Evolutionary conservation across 768 basidiomycete genomes (phyloP).

Genomic region (Termitomyces sp.): DNA sequence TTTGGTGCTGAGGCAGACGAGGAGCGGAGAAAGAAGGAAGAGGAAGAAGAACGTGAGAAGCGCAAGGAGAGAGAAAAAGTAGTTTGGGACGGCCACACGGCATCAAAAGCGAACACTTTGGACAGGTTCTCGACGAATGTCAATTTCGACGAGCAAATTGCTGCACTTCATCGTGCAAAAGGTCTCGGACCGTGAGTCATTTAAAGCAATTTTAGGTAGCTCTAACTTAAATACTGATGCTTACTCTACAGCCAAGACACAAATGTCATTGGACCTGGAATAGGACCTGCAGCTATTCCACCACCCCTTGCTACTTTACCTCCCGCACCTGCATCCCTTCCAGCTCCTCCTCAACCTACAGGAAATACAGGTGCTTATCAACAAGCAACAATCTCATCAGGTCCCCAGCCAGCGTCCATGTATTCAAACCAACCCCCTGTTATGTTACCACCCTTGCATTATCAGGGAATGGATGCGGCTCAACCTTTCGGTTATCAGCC

Average conservation of each 20-base stretch:
- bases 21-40: conserved; percentile 79
- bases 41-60: conserved; percentile 76
- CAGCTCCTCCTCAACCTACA: conserved; percentile 57
- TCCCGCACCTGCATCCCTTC: conserved; percentile 66
- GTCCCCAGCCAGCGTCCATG: conserved; percentile 82
- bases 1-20: conserved; percentile 95
- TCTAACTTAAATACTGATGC: background rate
- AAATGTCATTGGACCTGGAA: conserved; percentile 82
- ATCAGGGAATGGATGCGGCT: conserved; percentile 69
- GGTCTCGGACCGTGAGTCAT: conserved; percentile 77
- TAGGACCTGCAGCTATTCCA: conserved; percentile 74
- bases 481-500: conserved; percentile 81
- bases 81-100: conserved; percentile 98
- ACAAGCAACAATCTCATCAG: conserved; percentile 86
- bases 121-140: conserved; percentile 92
- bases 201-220: background rate
- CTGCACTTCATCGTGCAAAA: conserved; percentile 90
- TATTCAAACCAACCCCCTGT: conserved; percentile 55
- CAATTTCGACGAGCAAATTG: conserved; percentile 97
- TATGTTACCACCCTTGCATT: conserved; percentile 82
- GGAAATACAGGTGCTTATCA: conserved; percentile 49
- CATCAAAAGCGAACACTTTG: conserved; percentile 85
- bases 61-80: conserved; percentile 90
- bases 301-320: conserved; percentile 61
- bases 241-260: conserved; percentile 51